These are phyloP conservation scores for Gossypium herbaceum DNA, from an alignment of 345 rosid genomes.

Conservation along the genomic window DNA sequence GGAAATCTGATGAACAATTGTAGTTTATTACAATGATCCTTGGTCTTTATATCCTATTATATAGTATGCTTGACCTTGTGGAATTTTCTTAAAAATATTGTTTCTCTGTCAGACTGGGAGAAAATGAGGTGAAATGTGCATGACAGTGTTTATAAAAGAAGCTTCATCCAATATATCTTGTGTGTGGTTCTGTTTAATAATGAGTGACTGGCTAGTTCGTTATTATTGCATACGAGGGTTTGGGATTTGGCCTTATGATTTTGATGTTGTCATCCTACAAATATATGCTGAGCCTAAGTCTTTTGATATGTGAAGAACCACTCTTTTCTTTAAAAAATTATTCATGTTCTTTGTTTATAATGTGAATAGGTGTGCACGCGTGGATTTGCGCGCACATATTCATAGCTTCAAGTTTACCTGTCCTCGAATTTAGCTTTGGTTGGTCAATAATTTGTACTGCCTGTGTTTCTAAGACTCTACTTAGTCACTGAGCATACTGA, in stretches of 20 bases:
- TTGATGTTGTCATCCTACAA: neutral
- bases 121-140: neutral
- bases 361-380: conserved; percentile 35
- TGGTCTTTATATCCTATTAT: neutral
- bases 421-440: conserved; percentile 42
- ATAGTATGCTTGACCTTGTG: neutral
- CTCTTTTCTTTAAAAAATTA: conserved; percentile 5
- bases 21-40: neutral
- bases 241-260: conserved; percentile 13
- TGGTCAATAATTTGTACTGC: conserved; percentile 45
- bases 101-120: neutral
- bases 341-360: conserved; percentile 30
- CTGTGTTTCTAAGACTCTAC: conserved; percentile 49
- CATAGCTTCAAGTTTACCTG: conserved; percentile 43
- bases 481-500: conserved; percentile 53
- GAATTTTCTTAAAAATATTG: neutral
- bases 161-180: neutral
- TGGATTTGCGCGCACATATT: conserved; percentile 38
- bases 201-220: neutral
- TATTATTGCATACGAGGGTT: neutral
- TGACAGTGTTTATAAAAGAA: neutral
- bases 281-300: neutral
- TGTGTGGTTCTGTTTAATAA: neutral
- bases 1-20: neutral
- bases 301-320: neutral